These are phyloP conservation scores for Lichtheimia hyalospora DNA, from an alignment of 371 early-diverging fungal species.

Conservation along the genomic window DNA sequence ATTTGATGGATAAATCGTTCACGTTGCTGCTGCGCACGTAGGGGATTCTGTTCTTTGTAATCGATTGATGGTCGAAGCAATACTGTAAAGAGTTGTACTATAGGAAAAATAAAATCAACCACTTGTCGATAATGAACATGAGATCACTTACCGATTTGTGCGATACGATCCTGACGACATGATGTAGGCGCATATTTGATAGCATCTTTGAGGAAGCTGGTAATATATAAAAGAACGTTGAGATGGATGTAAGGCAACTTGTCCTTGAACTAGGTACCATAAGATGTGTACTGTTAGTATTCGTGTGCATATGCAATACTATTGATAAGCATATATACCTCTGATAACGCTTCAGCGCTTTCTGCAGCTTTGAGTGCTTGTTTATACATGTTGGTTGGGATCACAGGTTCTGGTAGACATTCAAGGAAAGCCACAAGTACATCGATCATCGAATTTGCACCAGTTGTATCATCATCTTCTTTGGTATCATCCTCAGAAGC, in stretches of 20 bases:
- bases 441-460: conserved; percentile 81
- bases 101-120: not conserved
- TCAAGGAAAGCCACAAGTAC: conserved; percentile 73
- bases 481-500: conserved; percentile 1
- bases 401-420: conserved; percentile 74
- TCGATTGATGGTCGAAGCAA: conserved; percentile 40
- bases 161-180: conserved; percentile 30
- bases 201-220: conserved; percentile 73
- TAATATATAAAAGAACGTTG: conserved; percentile 74
- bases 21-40: conserved; percentile 30
- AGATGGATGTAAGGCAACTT: conserved; percentile 65
- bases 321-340: conserved; percentile 25
- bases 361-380: conserved; percentile 64
- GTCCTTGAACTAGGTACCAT: conserved; percentile 42
- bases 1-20: conserved; percentile 29
- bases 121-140: no score
- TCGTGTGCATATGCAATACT: not conserved
- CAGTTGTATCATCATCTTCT: conserved; percentile 24
- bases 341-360: conserved; percentile 39
- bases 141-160: conserved; percentile 42
- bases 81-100: conserved; percentile 48
- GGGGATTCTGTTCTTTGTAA: conserved; percentile 46
- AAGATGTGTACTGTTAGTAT: conserved; percentile 5
- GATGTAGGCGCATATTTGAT: conserved; percentile 41
- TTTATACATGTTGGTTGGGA: conserved; percentile 63